Percentiles rank a stretch among this genome's conserved stretches.
These are phyloP conservation scores for Dothistroma pini DNA, from an alignment of 2,329 filamentous ascomycete species.

Conservation along the genomic window DNA sequence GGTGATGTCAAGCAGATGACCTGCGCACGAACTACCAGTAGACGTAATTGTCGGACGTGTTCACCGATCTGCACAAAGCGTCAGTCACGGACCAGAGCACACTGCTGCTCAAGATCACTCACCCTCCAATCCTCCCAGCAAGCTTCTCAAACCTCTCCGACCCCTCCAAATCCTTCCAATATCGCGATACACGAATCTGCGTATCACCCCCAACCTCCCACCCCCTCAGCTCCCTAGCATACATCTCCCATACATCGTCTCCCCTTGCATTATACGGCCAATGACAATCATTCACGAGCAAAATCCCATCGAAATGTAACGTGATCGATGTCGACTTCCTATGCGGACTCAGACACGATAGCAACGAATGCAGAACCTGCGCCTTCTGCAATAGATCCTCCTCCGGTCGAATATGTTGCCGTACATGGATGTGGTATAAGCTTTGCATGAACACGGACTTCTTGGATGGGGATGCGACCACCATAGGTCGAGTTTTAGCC, in stretches of 20 bases:
- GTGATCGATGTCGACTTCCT: constrained; percentile 10
- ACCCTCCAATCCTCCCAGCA: constrained; percentile 13
- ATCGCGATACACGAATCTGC: constrained; percentile 9
- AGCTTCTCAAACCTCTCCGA: constrained; percentile 10
- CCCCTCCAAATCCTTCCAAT: constrained; percentile 14
- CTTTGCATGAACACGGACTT: constrained; percentile 14
- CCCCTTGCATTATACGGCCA: constrained; percentile 5
- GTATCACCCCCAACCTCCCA: constrained; percentile 6
- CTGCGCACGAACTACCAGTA: neutral
- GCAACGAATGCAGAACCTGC: constrained; percentile 5
- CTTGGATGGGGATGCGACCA: neutral
- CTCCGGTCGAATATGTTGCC: constrained; percentile 15
- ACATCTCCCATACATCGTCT: constrained; percentile 12
- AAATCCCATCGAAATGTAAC: constrained; percentile 15
- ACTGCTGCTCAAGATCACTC: neutral
- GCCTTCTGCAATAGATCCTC: constrained; percentile 14
- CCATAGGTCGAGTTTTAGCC: neutral
- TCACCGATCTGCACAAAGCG: neutral
- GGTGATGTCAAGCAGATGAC: neutral
- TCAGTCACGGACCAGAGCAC: neutral
- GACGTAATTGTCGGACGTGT: neutral
- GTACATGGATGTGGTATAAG: constrained; percentile 12
- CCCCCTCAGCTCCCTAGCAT: constrained; percentile 4
- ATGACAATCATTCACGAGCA: constrained; percentile 10
- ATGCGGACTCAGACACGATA: constrained; percentile 10